Percentiles rank a stretch among this genome's conserved stretches.
Conservation (phyloP, 352 stramenopile genomes). For the Thraustotheca clavata region DNA sequence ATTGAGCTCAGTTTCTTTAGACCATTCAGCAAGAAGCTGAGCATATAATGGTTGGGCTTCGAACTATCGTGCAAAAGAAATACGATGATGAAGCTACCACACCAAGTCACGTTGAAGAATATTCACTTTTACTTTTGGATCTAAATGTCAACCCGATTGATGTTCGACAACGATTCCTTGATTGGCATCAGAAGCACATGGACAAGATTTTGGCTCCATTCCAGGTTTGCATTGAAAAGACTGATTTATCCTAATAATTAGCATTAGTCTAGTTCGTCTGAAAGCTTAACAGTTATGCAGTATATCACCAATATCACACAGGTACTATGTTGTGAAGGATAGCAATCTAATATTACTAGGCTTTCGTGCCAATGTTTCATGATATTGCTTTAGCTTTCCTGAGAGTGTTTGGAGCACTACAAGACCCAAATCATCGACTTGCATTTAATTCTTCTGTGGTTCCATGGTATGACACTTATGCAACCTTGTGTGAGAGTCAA, state of each 20-base stretch:
- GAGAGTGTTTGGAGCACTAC: conserved; percentile 1
- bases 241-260: not conserved
- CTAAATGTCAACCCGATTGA: conserved; percentile 60
- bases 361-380: conserved; percentile 5
- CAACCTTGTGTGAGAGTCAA: conserved; percentile 5
- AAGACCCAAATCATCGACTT: not conserved
- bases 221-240: conserved; percentile 26
- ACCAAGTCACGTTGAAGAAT: conserved; percentile 37
- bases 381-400: not conserved
- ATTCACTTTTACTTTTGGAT: conserved; percentile 48
- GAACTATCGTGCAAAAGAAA: conserved; percentile 45
- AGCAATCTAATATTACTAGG: not conserved
- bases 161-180: conserved; percentile 74
- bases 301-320: conserved; percentile 27
- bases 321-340: not conserved
- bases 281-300: not conserved
- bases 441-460: conserved; percentile 4
- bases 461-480: conserved; percentile 9
- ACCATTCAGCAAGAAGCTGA: conserved; percentile 82
- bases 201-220: conserved; percentile 39
- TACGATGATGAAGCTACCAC: conserved; percentile 32
- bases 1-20: conserved; percentile 24
- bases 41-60: conserved; percentile 74
- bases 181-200: conserved; percentile 77
- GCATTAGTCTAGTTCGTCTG: not conserved